phyloP scores from a whole-genome alignment of 108 stramenopile genomes.

The Schizochytrium sp. region DNA sequence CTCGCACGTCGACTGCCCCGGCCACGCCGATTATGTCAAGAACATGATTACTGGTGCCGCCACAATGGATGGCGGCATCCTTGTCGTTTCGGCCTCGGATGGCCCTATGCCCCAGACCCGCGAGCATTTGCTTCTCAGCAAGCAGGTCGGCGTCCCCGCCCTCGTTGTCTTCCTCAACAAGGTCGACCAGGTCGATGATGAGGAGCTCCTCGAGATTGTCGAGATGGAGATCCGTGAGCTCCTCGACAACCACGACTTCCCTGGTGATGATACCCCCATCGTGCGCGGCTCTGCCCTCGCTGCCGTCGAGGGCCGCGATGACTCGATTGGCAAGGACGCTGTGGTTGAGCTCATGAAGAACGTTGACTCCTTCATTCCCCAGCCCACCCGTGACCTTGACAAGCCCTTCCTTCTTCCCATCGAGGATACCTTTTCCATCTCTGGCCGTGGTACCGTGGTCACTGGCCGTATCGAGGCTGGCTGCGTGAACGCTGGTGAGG shows the following conservation, averaged over 20 bases:
- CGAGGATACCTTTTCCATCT: slow-evolving; percentile 97
- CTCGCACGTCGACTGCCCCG: slow-evolving; percentile 99
- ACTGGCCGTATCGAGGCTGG: slow-evolving; percentile 95
- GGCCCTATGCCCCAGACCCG: slow-evolving; percentile 99
- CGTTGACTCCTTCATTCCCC: slow-evolving; percentile 83
- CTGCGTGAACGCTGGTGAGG: slow-evolving; percentile 86
- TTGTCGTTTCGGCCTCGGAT: slow-evolving; percentile 96
- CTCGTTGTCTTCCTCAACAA: slow-evolving; percentile 99
- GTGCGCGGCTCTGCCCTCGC: slow-evolving; percentile 92
- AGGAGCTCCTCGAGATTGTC: slow-evolving; percentile 94
- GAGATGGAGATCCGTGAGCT: slow-evolving; percentile 99
- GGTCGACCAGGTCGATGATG: slow-evolving; percentile 92
- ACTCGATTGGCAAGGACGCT: slow-evolving; percentile 65
- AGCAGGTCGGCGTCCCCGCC: slow-evolving; percentile 93
- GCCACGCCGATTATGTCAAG: slow-evolving; percentile 99
- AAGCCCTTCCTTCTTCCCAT: slow-evolving; percentile 98
- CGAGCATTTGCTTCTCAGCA: slow-evolving; percentile 95
- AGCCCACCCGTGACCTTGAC: slow-evolving; percentile 81
- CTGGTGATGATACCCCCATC: slow-evolving; percentile 91
- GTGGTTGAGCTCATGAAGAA: slow-evolving; percentile 89
- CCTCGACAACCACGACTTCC: slow-evolving; percentile 88
- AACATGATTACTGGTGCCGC: slow-evolving; percentile 99
- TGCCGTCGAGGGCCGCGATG: slow-evolving; percentile 81
- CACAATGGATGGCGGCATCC: slow-evolving; percentile 98
- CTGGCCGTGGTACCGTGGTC: slow-evolving; percentile 97